A percentile compares a stretch with the other conserved stretches of the same genome.
These are phyloP conservation scores for Ophiostoma tasmaniense DNA, from an alignment of 2,329 filamentous ascomycete genomes.

Conservation along the genomic window DNA sequence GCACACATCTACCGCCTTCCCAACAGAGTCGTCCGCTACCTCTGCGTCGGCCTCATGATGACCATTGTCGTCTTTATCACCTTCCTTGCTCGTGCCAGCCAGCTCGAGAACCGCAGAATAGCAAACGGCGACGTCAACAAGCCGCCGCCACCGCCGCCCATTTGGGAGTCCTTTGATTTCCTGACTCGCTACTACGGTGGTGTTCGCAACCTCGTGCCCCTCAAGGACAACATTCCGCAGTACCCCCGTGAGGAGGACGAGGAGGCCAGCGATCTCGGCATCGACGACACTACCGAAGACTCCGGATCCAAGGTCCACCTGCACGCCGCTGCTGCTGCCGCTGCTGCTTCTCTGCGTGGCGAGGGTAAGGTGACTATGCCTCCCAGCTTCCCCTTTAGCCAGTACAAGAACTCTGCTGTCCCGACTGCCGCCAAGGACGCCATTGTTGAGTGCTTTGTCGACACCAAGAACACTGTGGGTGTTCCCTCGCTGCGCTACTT, in stretches of 20 bases:
- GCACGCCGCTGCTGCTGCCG: slow-evolving; percentile 19
- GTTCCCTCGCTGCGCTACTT: slow-evolving; percentile 67
- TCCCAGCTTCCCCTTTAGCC: slow-evolving; percentile 16
- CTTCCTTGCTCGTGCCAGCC: slow-evolving; percentile 64
- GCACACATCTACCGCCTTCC: slow-evolving; percentile 54
- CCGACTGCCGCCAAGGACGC: slow-evolving; percentile 33
- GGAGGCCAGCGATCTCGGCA: slow-evolving; percentile 33
- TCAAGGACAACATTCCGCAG: slow-evolving; percentile 63
- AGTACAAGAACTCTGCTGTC: slow-evolving; percentile 14
- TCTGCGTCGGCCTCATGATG: slow-evolving; percentile 62
- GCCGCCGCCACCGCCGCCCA: slow-evolving; percentile 53
- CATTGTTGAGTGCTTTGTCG: slow-evolving; percentile 70
- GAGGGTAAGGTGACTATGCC: slow-evolving; percentile 20
- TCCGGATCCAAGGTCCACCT: slow-evolving; percentile 22
- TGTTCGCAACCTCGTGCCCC: slow-evolving; percentile 59
- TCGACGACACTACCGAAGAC: slow-evolving; percentile 7
- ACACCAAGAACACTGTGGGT: slow-evolving; percentile 53
- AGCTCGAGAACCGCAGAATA: slow-evolving; percentile 57
- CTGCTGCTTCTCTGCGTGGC: slow-evolving; percentile 17
- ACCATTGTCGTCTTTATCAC: slow-evolving; percentile 69
- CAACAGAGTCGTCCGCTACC: slow-evolving; percentile 65
- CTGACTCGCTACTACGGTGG: slow-evolving; percentile 86
- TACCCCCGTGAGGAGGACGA: slow-evolving; percentile 65
- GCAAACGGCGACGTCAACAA: slow-evolving; percentile 50
- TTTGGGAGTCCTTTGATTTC: slow-evolving; percentile 81